Percentiles rank a stretch among this genome's conserved stretches.
phyloP scores from a whole-genome alignment of 441 rosid genomes.

The Populus tomentosa region DNA sequence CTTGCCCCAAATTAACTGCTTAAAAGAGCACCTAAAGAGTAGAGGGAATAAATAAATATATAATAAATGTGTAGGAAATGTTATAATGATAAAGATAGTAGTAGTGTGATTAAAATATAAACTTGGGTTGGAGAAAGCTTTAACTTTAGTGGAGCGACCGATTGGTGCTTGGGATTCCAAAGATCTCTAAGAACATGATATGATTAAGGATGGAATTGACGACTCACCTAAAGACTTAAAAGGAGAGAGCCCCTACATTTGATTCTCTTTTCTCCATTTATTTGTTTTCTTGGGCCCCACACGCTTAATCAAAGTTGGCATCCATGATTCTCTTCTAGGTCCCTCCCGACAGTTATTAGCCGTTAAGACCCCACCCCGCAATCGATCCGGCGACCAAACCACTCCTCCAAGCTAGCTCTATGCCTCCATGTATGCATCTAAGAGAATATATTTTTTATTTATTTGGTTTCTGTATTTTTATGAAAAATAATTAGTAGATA shows the following conservation, averaged over 20 bases:
- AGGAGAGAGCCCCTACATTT: not conserved
- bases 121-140: constrained; percentile 5
- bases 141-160: constrained; percentile 28
- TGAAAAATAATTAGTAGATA: not conserved
- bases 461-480: not conserved
- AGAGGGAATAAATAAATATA: no score
- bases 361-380: constrained; percentile 26
- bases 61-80: not conserved
- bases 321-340: constrained; percentile 20
- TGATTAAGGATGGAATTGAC: constrained; percentile 45
- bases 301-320: constrained; percentile 35
- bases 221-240: constrained; percentile 32
- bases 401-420: no score
- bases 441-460: not conserved
- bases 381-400: no score
- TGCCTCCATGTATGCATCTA: not conserved
- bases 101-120: not conserved
- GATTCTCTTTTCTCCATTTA: not conserved
- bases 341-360: constrained; percentile 40
- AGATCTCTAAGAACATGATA: constrained; percentile 18
- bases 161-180: constrained; percentile 46
- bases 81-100: no score
- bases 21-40: no score
- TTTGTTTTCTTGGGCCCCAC: constrained; percentile 28
- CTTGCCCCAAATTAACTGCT: not conserved